phyloP scores from a whole-genome alignment of 108 stramenopile genomes.

The Nannochloropsis gaditana region DNA sequence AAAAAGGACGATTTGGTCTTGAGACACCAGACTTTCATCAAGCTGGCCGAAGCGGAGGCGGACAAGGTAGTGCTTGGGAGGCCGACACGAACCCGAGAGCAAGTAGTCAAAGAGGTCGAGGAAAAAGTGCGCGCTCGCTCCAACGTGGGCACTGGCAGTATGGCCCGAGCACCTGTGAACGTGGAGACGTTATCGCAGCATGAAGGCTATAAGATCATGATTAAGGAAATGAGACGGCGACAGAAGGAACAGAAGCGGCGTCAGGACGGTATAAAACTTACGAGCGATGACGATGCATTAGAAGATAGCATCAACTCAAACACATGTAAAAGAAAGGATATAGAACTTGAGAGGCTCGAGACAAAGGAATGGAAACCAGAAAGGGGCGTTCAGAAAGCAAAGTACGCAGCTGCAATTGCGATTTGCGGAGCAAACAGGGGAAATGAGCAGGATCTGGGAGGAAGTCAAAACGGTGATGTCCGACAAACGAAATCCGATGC shows the following conservation, averaged over 20 bases:
- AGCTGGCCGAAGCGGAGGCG: not conserved
- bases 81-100: not conserved
- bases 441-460: no score
- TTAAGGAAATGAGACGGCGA: not conserved
- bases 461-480: no score
- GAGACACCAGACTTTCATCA: not conserved
- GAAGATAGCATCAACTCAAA: no score
- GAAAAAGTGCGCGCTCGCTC: not conserved
- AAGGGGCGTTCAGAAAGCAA: not conserved
- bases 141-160: not conserved
- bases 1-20: not conserved
- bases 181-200: not conserved
- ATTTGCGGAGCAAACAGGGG: no score
- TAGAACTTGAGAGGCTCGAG: not conserved
- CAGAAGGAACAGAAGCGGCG: constrained; percentile 5
- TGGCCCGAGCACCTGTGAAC: not conserved
- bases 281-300: no score
- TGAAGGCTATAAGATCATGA: not conserved
- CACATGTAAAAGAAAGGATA: not conserved
- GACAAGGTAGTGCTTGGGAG: constrained; percentile 1
- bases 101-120: not conserved
- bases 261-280: no score
- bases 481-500: no score
- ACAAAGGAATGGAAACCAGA: not conserved
- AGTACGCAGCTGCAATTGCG: not conserved